Evolutionary conservation across 768 basidiomycete species (phyloP).

Genomic region (Macrolepiota albuminosa): DNA sequence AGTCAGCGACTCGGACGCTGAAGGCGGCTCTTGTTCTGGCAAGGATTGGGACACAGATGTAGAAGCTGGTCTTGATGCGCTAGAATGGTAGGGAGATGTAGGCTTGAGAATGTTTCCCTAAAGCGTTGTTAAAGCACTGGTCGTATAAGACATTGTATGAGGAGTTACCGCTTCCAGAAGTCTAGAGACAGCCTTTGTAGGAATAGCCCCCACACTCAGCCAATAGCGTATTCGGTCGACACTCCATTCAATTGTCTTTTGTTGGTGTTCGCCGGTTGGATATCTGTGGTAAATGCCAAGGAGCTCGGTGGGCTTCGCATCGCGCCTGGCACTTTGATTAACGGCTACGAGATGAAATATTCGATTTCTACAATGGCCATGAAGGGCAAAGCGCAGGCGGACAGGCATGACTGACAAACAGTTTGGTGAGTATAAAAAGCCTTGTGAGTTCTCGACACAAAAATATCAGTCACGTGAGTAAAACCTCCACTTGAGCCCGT

Average conservation of each 20-base stretch:
- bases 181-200: constrained; percentile 71
- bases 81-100: constrained; percentile 50
- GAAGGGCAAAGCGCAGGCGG: constrained; percentile 80
- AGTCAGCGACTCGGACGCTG: background rate
- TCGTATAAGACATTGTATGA: background rate
- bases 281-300: constrained; percentile 83
- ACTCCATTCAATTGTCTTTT: constrained; percentile 87
- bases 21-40: background rate
- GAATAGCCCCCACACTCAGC: constrained; percentile 80
- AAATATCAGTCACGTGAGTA: constrained; percentile 8
- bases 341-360: constrained; percentile 86
- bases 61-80: constrained; percentile 18
- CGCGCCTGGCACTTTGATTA: constrained; percentile 61
- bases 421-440: background rate
- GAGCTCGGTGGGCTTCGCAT: constrained; percentile 84
- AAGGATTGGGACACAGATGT: background rate
- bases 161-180: constrained; percentile 67
- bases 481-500: background rate
- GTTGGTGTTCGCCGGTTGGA: constrained; percentile 39
- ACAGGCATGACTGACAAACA: constrained; percentile 67
- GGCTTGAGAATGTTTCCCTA: constrained; percentile 63
- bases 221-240: constrained; percentile 87
- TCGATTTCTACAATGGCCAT: constrained; percentile 69
- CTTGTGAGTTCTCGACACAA: background rate
- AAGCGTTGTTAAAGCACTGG: background rate